phyloP scores from a whole-genome alignment of 192 early-diverging fungal genomes.

The Coemansia sp. region DNA sequence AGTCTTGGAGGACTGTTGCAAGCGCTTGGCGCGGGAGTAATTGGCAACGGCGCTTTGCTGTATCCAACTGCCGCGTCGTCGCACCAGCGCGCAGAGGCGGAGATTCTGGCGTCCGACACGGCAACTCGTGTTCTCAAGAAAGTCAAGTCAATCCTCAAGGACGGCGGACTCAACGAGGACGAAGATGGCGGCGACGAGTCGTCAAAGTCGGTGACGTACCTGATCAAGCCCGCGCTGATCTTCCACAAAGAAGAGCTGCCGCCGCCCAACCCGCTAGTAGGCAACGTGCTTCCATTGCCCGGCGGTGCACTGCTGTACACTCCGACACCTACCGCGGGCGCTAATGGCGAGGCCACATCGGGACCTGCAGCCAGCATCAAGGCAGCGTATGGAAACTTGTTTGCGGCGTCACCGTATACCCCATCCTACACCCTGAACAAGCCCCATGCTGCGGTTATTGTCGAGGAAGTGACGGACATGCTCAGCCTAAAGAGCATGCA shows the following conservation, averaged over 20 bases:
- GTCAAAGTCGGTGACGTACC: conserved; percentile 34
- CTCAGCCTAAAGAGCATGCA: conserved; percentile 39
- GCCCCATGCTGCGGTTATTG: conserved; percentile 42
- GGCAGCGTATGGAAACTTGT: conserved; percentile 43
- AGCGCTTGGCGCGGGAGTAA: conserved; percentile 45
- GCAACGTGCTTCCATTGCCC: conserved; percentile 40
- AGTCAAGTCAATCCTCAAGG: conserved; percentile 47
- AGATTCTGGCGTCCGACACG: conserved; percentile 42
- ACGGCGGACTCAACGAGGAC: conserved; percentile 40
- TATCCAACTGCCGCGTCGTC: conserved; percentile 34
- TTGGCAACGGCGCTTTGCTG: conserved; percentile 38
- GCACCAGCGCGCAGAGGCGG: conserved; percentile 43
- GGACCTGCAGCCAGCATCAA: conserved; percentile 44
- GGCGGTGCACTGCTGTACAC: conserved; percentile 48
- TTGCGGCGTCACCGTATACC: conserved; percentile 40
- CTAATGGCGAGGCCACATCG: conserved; percentile 18
- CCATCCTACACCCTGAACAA: conserved; percentile 48
- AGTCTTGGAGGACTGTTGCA: conserved; percentile 42
- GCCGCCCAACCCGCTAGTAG: conserved; percentile 41
- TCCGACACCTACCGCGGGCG: conserved; percentile 29
- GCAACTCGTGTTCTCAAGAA: conserved; percentile 44
- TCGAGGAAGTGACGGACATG: conserved; percentile 44
- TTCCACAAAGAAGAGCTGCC: conserved; percentile 49
- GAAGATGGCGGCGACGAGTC: conserved; percentile 31
- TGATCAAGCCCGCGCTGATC: conserved; percentile 46